Conservation (phyloP, 1,284 basidiomycete species). For the Leccinum angustisporum region DNA sequence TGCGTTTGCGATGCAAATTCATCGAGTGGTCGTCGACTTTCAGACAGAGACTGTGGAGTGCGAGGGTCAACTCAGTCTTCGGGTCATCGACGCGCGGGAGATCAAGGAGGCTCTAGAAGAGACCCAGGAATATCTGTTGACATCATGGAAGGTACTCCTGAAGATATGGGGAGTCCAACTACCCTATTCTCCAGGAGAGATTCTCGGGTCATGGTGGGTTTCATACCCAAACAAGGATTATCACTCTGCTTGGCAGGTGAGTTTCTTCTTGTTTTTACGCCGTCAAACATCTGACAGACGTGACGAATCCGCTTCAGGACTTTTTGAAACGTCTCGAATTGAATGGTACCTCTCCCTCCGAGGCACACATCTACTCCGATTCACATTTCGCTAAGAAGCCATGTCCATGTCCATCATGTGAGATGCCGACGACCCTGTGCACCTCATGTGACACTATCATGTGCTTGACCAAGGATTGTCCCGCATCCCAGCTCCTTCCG, state of each 20-base stretch:
- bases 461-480: conserved; percentile 20
- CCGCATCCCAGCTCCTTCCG: conserved; percentile 14
- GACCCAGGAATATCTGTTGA: conserved; percentile 16
- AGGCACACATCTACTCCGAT: not conserved
- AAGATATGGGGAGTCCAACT: not conserved
- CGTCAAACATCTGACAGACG: not conserved
- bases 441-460: conserved; percentile 15
- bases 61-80: conserved; percentile 18
- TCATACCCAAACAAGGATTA: not conserved
- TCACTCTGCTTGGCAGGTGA: not conserved
- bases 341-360: conserved; percentile 4
- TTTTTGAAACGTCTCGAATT: conserved; percentile 17
- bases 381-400: conserved; percentile 6
- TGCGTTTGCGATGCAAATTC: conserved; percentile 6
- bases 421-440: conserved; percentile 10
- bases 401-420: not conserved
- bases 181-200: not conserved
- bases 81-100: conserved; percentile 17
- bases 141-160: not conserved
- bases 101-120: conserved; percentile 22
- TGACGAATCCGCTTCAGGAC: conserved; percentile 5
- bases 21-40: conserved; percentile 23
- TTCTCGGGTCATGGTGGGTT: not conserved
- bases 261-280: not conserved
- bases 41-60: conserved; percentile 18